A percentile compares a stretch with the other conserved stretches of the same genome.
phyloP scores from a whole-genome alignment of 768 basidiomycete genomes.

The Hericium alpestre region DNA sequence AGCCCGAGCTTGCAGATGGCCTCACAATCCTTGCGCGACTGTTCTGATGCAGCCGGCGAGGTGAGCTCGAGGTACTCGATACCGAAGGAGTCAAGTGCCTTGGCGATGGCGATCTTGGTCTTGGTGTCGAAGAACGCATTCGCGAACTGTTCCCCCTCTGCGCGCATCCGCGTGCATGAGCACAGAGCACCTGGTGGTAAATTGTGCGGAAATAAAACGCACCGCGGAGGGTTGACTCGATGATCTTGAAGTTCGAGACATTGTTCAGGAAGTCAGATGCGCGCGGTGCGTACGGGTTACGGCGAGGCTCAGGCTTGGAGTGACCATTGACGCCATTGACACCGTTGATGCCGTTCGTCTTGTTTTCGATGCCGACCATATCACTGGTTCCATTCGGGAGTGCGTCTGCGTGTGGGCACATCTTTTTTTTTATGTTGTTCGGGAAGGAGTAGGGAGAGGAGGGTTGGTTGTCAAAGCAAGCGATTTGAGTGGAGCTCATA shows the following conservation, averaged over 20 bases:
- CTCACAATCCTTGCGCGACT: constrained; percentile 89
- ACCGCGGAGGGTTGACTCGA: constrained; percentile 95
- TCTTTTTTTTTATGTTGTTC: constrained; percentile 20
- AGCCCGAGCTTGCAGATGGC: constrained; percentile 98
- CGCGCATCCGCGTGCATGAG: background rate
- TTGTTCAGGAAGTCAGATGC: constrained; percentile 90
- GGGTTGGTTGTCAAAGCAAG: background rate
- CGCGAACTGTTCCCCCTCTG: constrained; percentile 98
- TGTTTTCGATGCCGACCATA: constrained; percentile 63
- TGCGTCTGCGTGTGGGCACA: constrained; percentile 56
- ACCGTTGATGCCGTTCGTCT: constrained; percentile 23
- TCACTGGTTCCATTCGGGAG: constrained; percentile 36
- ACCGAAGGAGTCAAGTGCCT: constrained; percentile 95
- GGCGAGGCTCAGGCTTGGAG: constrained; percentile 22
- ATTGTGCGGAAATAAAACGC: constrained; percentile 15
- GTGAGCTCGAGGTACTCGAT: constrained; percentile 99
- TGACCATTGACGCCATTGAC: constrained; percentile 26
- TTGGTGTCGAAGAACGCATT: constrained; percentile 99
- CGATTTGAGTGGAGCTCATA: background rate
- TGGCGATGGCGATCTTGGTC: constrained; percentile 99
- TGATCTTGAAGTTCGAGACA: constrained; percentile 89
- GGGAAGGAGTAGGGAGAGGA: background rate
- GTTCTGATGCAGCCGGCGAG: constrained; percentile 93
- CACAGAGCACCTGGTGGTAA: background rate
- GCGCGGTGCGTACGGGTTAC: constrained; percentile 83